Base-by-base conservation (phyloP, 768 basidiomycete genomes). In the Mycena latifolia region DNA sequence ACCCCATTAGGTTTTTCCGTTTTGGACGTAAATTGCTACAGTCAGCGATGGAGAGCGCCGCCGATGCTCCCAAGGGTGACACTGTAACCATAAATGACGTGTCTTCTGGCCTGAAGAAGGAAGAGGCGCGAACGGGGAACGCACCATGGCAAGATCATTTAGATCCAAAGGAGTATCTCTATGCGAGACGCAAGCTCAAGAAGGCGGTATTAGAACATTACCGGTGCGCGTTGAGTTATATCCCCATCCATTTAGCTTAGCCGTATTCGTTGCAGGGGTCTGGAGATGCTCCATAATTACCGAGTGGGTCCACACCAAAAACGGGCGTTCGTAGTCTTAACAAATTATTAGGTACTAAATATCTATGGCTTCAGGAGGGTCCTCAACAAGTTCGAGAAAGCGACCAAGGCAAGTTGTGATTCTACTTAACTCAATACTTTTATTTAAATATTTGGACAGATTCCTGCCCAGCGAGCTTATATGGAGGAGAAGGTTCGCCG, bases 261-360 rank as follows among this genome's bases (percentile, higher is more conserved):
- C n/a, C 46, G 33, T 46, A 12, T 18, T 20, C 28, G 15, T 27
- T 41, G 10, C 71, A 92, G 94, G n/a, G 91, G 86, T 11, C 80
- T 98, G 28, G 96, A 97, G 74, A 79, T 92, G 58, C 81, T 99
- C 66, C 92, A 95, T 72, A 94, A 94, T 74, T 99, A 97, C 76
- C 86, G 95, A 51, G 95, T 94, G 73, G 41, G 88, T 72, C 8
- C 5, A 22, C 8, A 25, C 24, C 2, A 46, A 11, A 47, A 43
- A 0, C n/a, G 11, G 25, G 31, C 57, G 39, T 4, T 25, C 27
- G 43, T 4, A 43, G n/a, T n/a, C 33, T 45, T 29, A 39, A 39
- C 18, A 20, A n/a, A 46, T 25, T 12, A 2, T 1, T 66, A 94
- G 91, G 87, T 92, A 45, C 78, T 98, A 47, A 99, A 99, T 75